These are phyloP conservation scores for Conringia planisiliqua DNA, from an alignment of 345 rosid species.

Conservation along the genomic window DNA sequence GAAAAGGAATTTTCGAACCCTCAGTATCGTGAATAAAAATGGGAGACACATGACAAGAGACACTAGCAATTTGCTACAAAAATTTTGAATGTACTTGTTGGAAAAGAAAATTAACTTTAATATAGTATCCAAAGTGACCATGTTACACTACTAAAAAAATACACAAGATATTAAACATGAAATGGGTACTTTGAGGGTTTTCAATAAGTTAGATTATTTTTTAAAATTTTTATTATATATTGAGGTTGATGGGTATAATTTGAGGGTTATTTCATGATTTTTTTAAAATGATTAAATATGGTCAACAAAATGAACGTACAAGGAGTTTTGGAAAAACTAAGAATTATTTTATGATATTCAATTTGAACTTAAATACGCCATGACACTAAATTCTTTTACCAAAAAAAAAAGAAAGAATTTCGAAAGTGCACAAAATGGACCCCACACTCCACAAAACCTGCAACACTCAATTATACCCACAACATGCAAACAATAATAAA, in stretches of 20 bases:
- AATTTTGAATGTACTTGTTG: background rate
- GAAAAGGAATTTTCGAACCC: background rate
- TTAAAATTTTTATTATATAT: background rate
- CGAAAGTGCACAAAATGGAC: slow-evolving; percentile 28
- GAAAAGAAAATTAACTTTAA: background rate
- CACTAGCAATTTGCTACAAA: background rate
- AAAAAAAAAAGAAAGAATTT: background rate
- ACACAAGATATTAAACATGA: background rate
- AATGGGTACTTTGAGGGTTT: background rate
- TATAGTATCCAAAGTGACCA: background rate
- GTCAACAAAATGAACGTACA: background rate
- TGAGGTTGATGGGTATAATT: background rate
- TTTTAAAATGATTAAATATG: background rate
- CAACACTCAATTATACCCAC: slow-evolving; percentile 31
- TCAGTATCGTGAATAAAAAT: background rate
- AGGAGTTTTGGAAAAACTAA: background rate
- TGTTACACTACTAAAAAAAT: background rate
- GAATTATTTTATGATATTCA: background rate
- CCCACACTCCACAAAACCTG: slow-evolving; percentile 29
- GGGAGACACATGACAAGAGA: background rate
- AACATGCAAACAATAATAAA: slow-evolving; percentile 33
- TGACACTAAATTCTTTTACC: background rate
- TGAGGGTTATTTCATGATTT: background rate
- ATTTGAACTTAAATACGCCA: background rate
- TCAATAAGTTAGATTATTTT: background rate